Percentiles rank a stretch among this genome's conserved stretches.
These are phyloP conservation scores for Sphaerulina musiva DNA, from an alignment of 2,329 filamentous ascomycete species.

Conservation along the genomic window DNA sequence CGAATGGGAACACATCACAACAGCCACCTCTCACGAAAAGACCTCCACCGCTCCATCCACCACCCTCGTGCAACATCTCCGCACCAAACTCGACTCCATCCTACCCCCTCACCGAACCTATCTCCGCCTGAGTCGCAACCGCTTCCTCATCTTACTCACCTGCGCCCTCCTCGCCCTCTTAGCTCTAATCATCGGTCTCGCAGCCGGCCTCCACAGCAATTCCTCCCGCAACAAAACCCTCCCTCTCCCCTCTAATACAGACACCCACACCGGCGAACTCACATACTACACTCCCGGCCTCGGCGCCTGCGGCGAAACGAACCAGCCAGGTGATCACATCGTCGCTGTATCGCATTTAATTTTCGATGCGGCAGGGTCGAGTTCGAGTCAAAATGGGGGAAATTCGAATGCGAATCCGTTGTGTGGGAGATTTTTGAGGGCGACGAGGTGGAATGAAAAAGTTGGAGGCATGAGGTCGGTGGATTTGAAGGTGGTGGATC, in stretches of 20 bases:
- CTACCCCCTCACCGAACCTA: constrained; percentile 11
- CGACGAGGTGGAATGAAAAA: constrained; percentile 41
- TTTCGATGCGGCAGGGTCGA: constrained; percentile 48
- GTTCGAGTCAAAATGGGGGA: constrained; percentile 19
- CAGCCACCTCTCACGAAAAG: background rate
- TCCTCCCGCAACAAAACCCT: constrained; percentile 37
- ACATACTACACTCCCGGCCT: constrained; percentile 56
- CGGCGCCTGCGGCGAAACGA: constrained; percentile 62
- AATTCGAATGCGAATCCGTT: constrained; percentile 58
- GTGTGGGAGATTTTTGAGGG: constrained; percentile 60
- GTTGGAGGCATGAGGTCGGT: constrained; percentile 38
- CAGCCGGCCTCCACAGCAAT: constrained; percentile 1
- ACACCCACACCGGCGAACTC: constrained; percentile 41
- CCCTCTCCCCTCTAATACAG: constrained; percentile 47
- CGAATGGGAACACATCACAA: constrained; percentile 23
- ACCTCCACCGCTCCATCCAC: background rate
- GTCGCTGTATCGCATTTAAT: constrained; percentile 56
- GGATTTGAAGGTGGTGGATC: constrained; percentile 54
- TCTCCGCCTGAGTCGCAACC: constrained; percentile 2
- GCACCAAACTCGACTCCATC: constrained; percentile 5
- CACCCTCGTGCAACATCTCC: background rate
- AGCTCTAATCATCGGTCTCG: constrained; percentile 8
- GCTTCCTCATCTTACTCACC: constrained; percentile 7
- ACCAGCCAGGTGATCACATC: constrained; percentile 51
- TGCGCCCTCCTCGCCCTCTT: constrained; percentile 7